These are phyloP conservation scores for Ashbya aceris DNA, from an alignment of 1,139 yeast species.

Conservation along the genomic window DNA sequence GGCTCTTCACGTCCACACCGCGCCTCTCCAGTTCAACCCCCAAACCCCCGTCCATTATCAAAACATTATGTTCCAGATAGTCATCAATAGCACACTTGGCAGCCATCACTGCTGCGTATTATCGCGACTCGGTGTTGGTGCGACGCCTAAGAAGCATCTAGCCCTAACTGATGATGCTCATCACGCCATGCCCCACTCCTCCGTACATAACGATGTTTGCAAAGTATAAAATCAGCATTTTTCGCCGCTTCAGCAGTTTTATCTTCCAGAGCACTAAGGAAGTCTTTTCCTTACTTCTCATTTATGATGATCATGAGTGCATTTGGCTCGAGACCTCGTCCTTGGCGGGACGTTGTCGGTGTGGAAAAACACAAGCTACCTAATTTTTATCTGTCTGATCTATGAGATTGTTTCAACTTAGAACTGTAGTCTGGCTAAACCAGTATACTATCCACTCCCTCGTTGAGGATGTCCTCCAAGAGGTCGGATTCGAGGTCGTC, in stretches of 20 bases:
- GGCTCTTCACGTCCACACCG: slow-evolving; percentile 32
- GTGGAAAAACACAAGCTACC: slow-evolving; percentile 90
- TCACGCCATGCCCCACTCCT: too few species aligned
- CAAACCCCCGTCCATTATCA: slow-evolving; percentile 37
- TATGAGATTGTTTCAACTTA: slow-evolving; percentile 5
- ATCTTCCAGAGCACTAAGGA: slow-evolving; percentile 14
- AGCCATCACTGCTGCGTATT: neutral
- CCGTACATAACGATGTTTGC: neutral
- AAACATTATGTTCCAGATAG: neutral
- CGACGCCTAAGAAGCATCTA: neutral
- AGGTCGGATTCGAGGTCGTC: slow-evolving; percentile 46
- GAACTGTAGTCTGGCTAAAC: slow-evolving; percentile 7
- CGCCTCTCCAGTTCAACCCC: slow-evolving; percentile 36
- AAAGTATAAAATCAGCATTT: neutral
- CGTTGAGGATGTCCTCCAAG: slow-evolving; percentile 29
- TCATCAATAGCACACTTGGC: slow-evolving; percentile 3
- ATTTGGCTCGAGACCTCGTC: slow-evolving; percentile 76
- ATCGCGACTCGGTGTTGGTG: neutral
- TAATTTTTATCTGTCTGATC: slow-evolving; percentile 38
- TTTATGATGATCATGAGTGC: slow-evolving; percentile 73
- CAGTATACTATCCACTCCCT: slow-evolving; percentile 19
- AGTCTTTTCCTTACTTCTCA: slow-evolving; percentile 23
- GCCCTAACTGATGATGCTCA: neutral
- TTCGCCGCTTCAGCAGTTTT: neutral
- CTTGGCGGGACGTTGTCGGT: slow-evolving; percentile 42